These are phyloP conservation scores for Apiospora saccharicola DNA, from an alignment of 2,329 filamentous ascomycete species.

Conservation along the genomic window DNA sequence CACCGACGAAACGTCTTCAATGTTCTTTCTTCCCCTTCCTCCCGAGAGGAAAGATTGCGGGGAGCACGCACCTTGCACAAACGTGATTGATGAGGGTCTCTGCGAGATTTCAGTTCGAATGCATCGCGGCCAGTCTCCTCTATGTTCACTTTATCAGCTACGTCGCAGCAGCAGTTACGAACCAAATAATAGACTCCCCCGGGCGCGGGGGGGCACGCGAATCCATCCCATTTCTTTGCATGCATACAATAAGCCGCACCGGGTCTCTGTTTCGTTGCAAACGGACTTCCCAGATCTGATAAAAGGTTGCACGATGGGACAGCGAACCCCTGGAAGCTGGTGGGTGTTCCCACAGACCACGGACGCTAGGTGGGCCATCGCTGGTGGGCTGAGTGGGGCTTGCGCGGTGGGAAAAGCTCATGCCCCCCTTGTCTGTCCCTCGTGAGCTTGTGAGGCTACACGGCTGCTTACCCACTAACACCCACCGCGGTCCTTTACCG, in stretches of 20 bases:
- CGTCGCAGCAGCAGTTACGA: neutral
- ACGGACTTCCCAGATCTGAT: conserved; percentile 17
- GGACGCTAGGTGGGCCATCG: neutral
- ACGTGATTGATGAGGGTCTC: conserved; percentile 7
- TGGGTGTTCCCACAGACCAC: neutral
- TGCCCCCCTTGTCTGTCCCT: conserved; percentile 1
- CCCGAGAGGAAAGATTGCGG: conserved; percentile 5
- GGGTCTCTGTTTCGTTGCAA: conserved; percentile 4
- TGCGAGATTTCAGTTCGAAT: conserved; percentile 8
- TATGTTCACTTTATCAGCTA: conserved; percentile 9
- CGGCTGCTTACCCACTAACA: neutral
- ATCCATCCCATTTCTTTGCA: neutral
- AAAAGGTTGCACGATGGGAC: conserved; percentile 7
- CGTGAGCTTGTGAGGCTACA: neutral
- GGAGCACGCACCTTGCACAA: neutral
- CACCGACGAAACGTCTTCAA: neutral
- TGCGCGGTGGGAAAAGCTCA: neutral
- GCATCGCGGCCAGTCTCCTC: neutral
- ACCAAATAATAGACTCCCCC: neutral
- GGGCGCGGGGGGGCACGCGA: neutral
- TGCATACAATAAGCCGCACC: neutral
- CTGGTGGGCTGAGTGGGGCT: neutral
- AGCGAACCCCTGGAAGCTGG: neutral
- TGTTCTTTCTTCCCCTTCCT: neutral
- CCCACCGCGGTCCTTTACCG: neutral